Conservation (phyloP, 768 basidiomycete genomes). For the Leccinum subgranulosum region DNA sequence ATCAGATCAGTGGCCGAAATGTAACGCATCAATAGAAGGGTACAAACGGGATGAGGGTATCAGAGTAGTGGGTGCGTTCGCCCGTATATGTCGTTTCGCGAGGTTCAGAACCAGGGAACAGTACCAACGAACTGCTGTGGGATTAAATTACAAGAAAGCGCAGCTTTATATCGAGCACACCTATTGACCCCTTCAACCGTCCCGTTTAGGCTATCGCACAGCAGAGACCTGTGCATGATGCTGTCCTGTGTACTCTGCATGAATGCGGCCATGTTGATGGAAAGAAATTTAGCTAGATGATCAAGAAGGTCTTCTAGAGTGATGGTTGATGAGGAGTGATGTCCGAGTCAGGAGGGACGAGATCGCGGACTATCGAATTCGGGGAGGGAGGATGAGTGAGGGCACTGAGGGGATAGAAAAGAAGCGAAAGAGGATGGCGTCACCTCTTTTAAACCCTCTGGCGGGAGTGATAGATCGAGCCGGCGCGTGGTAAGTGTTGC, state of each 20-base stretch:
- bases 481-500: slow-evolving; percentile 14
- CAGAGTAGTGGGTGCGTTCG: not conserved
- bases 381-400: not conserved
- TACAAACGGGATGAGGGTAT: slow-evolving; percentile 6
- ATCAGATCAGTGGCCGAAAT: not conserved
- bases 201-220: slow-evolving; percentile 10
- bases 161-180: slow-evolving; percentile 19
- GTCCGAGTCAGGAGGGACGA: not conserved
- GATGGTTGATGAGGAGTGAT: not conserved
- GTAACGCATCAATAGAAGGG: not conserved
- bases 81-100: not conserved
- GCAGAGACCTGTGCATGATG: slow-evolving; percentile 18
- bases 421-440: not conserved
- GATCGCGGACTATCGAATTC: not conserved
- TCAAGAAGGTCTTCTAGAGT: not conserved
- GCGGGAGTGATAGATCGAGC: slow-evolving; percentile 1
- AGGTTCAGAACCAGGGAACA: not conserved
- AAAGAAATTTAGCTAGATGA: not conserved
- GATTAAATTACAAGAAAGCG: slow-evolving; percentile 5
- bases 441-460: slow-evolving; percentile 7
- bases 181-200: not conserved
- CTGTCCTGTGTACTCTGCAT: slow-evolving; percentile 11
- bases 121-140: slow-evolving; percentile 6
- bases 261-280: not conserved
- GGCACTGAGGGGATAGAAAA: not conserved